Percentiles rank a stretch among this genome's conserved stretches.
These are phyloP conservation scores for Croton laevigatus DNA, from an alignment of 441 rosid genomes.

Conservation along the genomic window DNA sequence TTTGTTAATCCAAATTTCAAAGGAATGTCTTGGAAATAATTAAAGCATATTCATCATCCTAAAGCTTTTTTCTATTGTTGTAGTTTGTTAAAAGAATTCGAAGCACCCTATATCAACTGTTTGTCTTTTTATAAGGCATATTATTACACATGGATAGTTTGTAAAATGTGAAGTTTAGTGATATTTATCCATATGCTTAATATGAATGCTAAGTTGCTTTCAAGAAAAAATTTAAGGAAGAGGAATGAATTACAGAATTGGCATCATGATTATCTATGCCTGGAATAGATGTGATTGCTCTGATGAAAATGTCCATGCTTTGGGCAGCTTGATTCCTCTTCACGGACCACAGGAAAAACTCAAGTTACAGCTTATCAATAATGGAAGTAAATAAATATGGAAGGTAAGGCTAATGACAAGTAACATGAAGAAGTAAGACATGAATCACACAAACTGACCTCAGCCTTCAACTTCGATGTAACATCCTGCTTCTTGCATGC, in stretches of 20 bases:
- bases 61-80: not conserved
- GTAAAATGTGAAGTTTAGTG: not conserved
- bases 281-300: constrained; percentile 74
- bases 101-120: not conserved
- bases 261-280: constrained; percentile 85
- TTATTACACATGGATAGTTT: not conserved
- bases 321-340: constrained; percentile 70
- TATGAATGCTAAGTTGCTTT: not conserved
- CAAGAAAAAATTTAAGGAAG: not conserved
- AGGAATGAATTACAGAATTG: constrained; percentile 44
- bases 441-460: constrained; percentile 49
- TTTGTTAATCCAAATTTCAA: not conserved
- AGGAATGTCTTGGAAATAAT: not conserved
- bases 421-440: not conserved
- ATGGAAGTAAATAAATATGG: not conserved
- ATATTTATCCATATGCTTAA: not conserved
- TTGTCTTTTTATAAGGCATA: not conserved
- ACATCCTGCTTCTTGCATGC: constrained; percentile 77
- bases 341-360: constrained; percentile 22
- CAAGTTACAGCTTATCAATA: not conserved
- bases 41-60: not conserved
- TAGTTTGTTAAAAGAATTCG: not conserved
- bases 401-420: not conserved
- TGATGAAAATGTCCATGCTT: constrained; percentile 53
- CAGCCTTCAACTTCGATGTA: constrained; percentile 61